Conservation (phyloP, 2,329 filamentous ascomycete species). For the Hypoxylon sp. region DNA sequence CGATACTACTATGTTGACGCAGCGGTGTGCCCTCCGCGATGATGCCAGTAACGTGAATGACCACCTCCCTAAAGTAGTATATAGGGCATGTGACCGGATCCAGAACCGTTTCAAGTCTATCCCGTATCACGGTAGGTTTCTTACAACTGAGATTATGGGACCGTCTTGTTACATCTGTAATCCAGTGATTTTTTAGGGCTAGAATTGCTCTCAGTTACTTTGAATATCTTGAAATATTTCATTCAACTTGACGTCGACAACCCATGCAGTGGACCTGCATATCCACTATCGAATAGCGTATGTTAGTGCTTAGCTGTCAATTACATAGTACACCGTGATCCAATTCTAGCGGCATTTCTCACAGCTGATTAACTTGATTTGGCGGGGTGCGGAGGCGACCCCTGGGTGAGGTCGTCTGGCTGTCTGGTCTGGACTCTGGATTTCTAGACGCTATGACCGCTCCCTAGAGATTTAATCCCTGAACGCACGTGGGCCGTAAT, state of each 20-base stretch:
- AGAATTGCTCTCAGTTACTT: background rate
- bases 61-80: slow-evolving; percentile 37
- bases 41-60: slow-evolving; percentile 13
- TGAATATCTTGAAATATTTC: background rate
- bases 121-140: slow-evolving; percentile 21
- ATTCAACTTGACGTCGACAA: slow-evolving; percentile 7
- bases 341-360: slow-evolving; percentile 16
- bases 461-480: slow-evolving; percentile 32
- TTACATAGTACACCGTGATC: slow-evolving; percentile 6
- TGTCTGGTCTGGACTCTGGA: slow-evolving; percentile 10
- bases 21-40: slow-evolving; percentile 11
- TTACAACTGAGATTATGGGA: slow-evolving; percentile 30
- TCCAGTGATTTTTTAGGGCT: slow-evolving; percentile 1
- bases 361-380: slow-evolving; percentile 32
- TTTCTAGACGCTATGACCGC: slow-evolving; percentile 40
- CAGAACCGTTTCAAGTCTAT: slow-evolving; percentile 31
- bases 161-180: slow-evolving; percentile 16
- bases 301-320: slow-evolving; percentile 1
- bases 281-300: slow-evolving; percentile 2
- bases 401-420: slow-evolving; percentile 8
- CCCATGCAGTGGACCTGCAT: slow-evolving; percentile 23
- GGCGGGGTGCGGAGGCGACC: slow-evolving; percentile 29
- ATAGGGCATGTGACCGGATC: slow-evolving; percentile 34
- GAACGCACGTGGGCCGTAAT: slow-evolving; percentile 38
- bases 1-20: slow-evolving; percentile 2